Conservation (phyloP, 768 basidiomycete species). For the Pleurotus citrinopileatus region DNA sequence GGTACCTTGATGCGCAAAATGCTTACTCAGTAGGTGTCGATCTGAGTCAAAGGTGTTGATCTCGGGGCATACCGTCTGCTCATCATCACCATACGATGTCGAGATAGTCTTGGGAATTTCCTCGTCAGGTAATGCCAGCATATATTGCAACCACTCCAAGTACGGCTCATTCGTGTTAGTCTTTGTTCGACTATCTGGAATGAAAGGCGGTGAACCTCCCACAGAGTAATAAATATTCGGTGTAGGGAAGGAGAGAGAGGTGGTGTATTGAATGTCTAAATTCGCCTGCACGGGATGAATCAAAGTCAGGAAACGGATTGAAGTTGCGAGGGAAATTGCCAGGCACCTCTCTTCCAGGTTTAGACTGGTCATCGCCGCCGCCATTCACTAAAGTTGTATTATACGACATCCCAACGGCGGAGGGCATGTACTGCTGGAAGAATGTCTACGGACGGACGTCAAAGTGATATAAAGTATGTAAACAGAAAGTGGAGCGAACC, state of each 20-base stretch:
- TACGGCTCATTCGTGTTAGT: conserved; percentile 43
- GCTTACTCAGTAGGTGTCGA: too few species aligned
- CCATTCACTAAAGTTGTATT: conserved; percentile 31
- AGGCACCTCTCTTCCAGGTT: conserved; percentile 29
- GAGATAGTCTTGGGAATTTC: conserved; percentile 45
- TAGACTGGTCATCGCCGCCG: conserved; percentile 35
- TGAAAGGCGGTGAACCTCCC: conserved; percentile 45
- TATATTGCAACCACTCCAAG: conserved; percentile 42
- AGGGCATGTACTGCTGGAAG: conserved; percentile 31
- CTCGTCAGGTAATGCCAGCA: conserved; percentile 29
- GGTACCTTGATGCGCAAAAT: background rate
- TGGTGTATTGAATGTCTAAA: conserved; percentile 49
- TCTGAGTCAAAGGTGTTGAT: too few species aligned
- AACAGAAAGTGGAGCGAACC: conserved; percentile 12
- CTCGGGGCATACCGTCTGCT: conserved; percentile 20
- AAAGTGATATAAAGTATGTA: conserved; percentile 10
- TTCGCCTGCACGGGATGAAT: conserved; percentile 37
- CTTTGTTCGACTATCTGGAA: conserved; percentile 30
- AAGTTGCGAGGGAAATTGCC: too few species aligned
- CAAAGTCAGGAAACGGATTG: background rate
- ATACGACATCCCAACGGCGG: conserved; percentile 27
- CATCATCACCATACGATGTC: conserved; percentile 52
- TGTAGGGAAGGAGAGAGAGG: conserved; percentile 41
- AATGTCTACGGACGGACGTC: conserved; percentile 27
- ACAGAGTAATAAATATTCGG: conserved; percentile 44